Conservation (phyloP, 73 alveolate species). For the Tetrahymena elliotti region DNA sequence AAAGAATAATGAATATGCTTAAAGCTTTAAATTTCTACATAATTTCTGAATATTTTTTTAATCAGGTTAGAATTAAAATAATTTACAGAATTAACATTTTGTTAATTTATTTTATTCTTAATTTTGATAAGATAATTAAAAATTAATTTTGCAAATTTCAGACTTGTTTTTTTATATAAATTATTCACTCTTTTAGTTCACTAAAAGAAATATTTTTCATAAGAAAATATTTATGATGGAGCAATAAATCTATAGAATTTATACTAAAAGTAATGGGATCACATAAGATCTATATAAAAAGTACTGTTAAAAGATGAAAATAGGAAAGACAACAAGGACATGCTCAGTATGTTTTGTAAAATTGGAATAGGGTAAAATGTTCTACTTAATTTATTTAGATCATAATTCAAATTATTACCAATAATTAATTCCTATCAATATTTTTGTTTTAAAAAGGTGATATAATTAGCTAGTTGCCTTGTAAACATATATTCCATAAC, state of each 20-base stretch:
- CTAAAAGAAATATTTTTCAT: no score
- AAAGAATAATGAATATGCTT: no score
- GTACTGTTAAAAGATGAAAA: constrained; percentile 6
- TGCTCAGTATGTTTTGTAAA: constrained; percentile 23
- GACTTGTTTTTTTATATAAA: no score
- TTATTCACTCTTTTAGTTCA: no score
- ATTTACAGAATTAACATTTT: no score
- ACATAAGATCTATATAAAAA: neutral
- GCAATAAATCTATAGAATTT: neutral
- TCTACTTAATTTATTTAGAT: neutral
- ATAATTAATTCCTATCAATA: neutral
- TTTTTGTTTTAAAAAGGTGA: neutral
- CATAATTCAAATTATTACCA: no score
- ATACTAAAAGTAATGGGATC: neutral
- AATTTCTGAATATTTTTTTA: no score
- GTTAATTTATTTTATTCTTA: no score
- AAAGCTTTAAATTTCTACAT: no score
- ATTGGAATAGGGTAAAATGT: constrained; percentile 7
- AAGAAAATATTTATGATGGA: neutral
- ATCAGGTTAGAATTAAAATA: no score
- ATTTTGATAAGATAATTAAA: no score
- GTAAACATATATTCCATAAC: constrained; percentile 13
- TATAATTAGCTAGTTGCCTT: constrained; percentile 1
- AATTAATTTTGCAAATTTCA: no score
- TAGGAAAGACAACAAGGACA: constrained; percentile 6